Percentiles rank a stretch among this genome's conserved stretches.
Conservation (phyloP, 805 yeast genomes). For the Huiozyma naganishii region DNA sequence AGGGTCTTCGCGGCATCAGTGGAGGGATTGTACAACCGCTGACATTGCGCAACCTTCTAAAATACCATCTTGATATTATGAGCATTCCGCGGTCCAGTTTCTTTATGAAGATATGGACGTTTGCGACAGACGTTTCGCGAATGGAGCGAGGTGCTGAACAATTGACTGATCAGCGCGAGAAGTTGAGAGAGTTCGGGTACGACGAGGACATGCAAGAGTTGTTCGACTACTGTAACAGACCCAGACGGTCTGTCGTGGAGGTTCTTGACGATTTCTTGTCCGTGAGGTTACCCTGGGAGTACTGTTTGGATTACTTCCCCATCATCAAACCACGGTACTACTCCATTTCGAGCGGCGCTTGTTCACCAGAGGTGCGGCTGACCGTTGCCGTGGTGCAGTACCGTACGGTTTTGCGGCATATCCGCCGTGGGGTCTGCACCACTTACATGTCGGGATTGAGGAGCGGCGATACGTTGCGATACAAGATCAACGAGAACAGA, state of each 20-base stretch:
- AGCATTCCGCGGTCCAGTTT: slow-evolving; percentile 80
- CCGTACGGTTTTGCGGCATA: slow-evolving; percentile 63
- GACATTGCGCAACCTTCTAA: slow-evolving; percentile 62
- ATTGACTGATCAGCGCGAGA: slow-evolving; percentile 56
- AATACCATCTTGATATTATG: slow-evolving; percentile 71
- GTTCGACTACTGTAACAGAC: slow-evolving; percentile 86
- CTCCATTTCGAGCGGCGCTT: slow-evolving; percentile 59
- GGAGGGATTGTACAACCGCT: slow-evolving; percentile 53
- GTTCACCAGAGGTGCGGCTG: slow-evolving; percentile 45
- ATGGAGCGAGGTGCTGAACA: slow-evolving; percentile 23
- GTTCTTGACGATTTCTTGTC: slow-evolving; percentile 73
- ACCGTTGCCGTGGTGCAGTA: slow-evolving; percentile 82
- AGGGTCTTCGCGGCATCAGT: slow-evolving; percentile 27
- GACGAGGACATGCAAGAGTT: slow-evolving; percentile 70
- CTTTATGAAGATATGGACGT: slow-evolving; percentile 64
- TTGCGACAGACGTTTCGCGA: slow-evolving; percentile 42
- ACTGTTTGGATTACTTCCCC: slow-evolving; percentile 71
- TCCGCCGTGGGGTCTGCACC: slow-evolving; percentile 76
- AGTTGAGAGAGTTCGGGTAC: slow-evolving; percentile 61
- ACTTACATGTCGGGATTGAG: slow-evolving; percentile 51
- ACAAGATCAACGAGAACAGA: slow-evolving; percentile 39
- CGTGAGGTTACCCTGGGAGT: slow-evolving; percentile 63
- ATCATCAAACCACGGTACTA: slow-evolving; percentile 69
- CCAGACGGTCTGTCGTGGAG: slow-evolving; percentile 79
- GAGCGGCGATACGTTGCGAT: slow-evolving; percentile 40